A percentile compares a stretch with the other conserved stretches of the same genome.
Conservation (phyloP, 75 land plant species). For the Adiantum capillusveneris region DNA sequence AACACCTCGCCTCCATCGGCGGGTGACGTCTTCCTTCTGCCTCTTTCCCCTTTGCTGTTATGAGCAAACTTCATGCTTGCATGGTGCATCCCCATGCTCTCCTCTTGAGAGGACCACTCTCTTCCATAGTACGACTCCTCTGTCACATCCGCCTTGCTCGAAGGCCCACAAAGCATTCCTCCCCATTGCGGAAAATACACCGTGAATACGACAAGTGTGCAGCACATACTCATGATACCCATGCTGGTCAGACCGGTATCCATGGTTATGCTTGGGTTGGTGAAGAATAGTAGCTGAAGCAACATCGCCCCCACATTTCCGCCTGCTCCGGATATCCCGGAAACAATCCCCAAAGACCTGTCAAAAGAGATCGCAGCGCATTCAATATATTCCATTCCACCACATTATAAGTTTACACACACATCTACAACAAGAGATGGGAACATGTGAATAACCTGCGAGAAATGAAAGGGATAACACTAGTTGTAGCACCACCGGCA, state of each 20-base stretch:
- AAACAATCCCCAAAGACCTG: conserved; percentile 55
- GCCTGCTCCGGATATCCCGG: conserved; percentile 66
- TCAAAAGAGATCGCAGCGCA: too few species aligned
- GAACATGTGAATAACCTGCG: conserved; percentile 16
- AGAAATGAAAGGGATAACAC: conserved; percentile 72
- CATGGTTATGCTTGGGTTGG: conserved; percentile 31
- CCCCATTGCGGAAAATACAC: conserved; percentile 74
- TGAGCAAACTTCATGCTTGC: conserved; percentile 50
- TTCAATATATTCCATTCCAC: too few species aligned
- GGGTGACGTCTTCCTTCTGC: conserved; percentile 1
- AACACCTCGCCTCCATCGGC: too few species aligned
- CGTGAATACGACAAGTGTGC: conserved; percentile 34
- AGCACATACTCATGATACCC: too few species aligned
- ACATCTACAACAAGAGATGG: too few species aligned
- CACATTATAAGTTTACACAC: too few species aligned
- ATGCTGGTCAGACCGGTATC: conserved; percentile 26
- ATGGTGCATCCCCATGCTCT: conserved; percentile 30
- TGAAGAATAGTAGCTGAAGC: conserved; percentile 63
- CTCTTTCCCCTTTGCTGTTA: conserved; percentile 41
- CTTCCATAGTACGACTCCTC: conserved; percentile 58
- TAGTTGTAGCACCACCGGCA: conserved; percentile 73
- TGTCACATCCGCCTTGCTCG: conserved; percentile 11
- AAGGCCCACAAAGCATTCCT: conserved; percentile 45
- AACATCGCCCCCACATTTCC: conserved; percentile 62
- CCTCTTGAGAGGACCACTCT: conserved; percentile 54